Evolutionary conservation across 2,329 filamentous ascomycete species (phyloP).

Genomic region (Thyridium curvatum): DNA sequence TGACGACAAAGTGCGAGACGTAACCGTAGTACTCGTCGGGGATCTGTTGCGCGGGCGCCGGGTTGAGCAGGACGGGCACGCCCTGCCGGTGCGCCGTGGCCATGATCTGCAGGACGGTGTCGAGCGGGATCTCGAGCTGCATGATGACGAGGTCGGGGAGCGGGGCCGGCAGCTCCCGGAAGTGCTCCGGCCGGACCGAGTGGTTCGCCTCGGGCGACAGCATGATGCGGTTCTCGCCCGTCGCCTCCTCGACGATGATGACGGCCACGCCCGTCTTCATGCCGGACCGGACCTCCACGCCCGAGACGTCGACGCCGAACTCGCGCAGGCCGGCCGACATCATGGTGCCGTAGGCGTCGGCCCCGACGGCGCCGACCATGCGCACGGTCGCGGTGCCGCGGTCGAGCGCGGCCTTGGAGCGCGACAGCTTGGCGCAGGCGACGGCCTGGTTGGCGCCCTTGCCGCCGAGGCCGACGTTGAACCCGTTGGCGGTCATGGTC

Average conservation of each 20-base stretch:
- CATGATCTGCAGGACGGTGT: slow-evolving; percentile 45
- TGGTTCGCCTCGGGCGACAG: slow-evolving; percentile 67
- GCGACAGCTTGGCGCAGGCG: slow-evolving; percentile 75
- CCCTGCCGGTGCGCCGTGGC: slow-evolving; percentile 25
- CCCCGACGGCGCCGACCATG: slow-evolving; percentile 71
- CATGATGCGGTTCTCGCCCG: slow-evolving; percentile 72
- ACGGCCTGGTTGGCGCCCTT: slow-evolving; percentile 97
- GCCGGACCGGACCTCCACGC: slow-evolving; percentile 37
- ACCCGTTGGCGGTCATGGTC: slow-evolving; percentile 74
- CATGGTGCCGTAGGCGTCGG: slow-evolving; percentile 57
- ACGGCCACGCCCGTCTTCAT: slow-evolving; percentile 64
- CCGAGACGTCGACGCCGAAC: slow-evolving; percentile 56
- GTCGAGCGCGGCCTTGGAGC: slow-evolving; percentile 29
- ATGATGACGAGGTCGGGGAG: slow-evolving; percentile 50
- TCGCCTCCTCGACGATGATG: slow-evolving; percentile 68
- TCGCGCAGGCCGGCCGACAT: slow-evolving; percentile 51
- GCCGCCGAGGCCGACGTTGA: slow-evolving; percentile 76
- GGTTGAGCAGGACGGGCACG: slow-evolving; percentile 61
- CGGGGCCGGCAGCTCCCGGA: slow-evolving; percentile 25
- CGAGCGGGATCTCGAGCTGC: slow-evolving; percentile 53
- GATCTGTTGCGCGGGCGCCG: slow-evolving; percentile 57
- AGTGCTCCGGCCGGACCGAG: slow-evolving; percentile 21
- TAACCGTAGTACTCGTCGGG: slow-evolving; percentile 50
- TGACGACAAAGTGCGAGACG: slow-evolving; percentile 63
- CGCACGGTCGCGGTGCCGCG: slow-evolving; percentile 39